Evolutionary conservation across 352 stramenopile species (phyloP).

Genomic region (Globisporangium echinulatum): DNA sequence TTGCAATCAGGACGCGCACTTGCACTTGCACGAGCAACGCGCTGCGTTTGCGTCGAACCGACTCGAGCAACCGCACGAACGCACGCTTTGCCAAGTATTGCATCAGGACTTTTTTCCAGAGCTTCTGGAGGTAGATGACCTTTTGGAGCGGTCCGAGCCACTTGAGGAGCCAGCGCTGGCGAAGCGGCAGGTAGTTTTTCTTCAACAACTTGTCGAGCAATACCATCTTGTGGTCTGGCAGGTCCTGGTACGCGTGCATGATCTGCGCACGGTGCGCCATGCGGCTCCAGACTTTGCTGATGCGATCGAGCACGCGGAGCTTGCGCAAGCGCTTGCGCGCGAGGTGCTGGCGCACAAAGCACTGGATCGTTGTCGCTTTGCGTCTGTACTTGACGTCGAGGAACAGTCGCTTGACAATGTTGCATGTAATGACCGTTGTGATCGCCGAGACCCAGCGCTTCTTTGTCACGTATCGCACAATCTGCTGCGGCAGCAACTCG

Average conservation of each 20-base stretch:
- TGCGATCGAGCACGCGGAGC: slow-evolving; percentile 48
- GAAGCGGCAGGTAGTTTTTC: slow-evolving; percentile 49
- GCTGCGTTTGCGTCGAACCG: slow-evolving; percentile 55
- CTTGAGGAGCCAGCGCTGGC: slow-evolving; percentile 78
- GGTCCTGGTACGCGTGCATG: slow-evolving; percentile 71
- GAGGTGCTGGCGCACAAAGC: slow-evolving; percentile 65
- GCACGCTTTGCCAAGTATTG: slow-evolving; percentile 72
- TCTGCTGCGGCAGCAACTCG: slow-evolving; percentile 21
- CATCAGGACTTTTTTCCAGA: slow-evolving; percentile 73
- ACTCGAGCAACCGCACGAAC: slow-evolving; percentile 75
- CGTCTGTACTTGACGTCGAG: slow-evolving; percentile 60
- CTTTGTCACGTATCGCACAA: slow-evolving; percentile 64
- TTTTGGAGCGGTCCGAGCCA: slow-evolving; percentile 77
- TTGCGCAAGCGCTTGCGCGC: slow-evolving; percentile 65
- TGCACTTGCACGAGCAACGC: slow-evolving; percentile 60
- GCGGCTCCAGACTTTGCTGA: slow-evolving; percentile 56
- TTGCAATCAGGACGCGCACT: slow-evolving; percentile 57
- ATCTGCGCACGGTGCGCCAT: slow-evolving; percentile 62
- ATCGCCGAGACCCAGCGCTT: slow-evolving; percentile 72
- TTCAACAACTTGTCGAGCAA: slow-evolving; percentile 69
- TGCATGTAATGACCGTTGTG: slow-evolving; percentile 67
- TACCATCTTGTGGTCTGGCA: slow-evolving; percentile 81
- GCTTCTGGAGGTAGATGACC: slow-evolving; percentile 82
- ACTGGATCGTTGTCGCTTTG: slow-evolving; percentile 74
- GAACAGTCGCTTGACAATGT: slow-evolving; percentile 66